A percentile compares a stretch with the other conserved stretches of the same genome.
These are phyloP conservation scores for Corniculantispora saksenae DNA, from an alignment of 2,329 filamentous ascomycete species.

Conservation along the genomic window DNA sequence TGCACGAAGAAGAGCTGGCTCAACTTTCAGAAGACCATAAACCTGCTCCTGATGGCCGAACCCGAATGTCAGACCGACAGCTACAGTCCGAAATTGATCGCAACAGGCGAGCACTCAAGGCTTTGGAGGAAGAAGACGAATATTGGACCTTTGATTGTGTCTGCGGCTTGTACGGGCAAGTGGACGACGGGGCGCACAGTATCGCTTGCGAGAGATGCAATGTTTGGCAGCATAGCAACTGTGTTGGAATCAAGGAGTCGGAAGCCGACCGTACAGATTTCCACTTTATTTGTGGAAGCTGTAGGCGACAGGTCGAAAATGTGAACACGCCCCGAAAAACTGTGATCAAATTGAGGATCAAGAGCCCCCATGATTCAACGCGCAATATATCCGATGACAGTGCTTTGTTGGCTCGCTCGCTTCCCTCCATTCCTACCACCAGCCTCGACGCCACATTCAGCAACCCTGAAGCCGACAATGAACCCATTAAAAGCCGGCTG, in stretches of 20 bases:
- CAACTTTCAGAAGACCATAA: conserved; percentile 76
- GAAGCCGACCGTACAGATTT: conserved; percentile 86
- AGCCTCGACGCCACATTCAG: neutral
- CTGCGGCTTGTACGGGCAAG: conserved; percentile 86
- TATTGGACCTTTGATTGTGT: conserved; percentile 95
- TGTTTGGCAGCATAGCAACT: conserved; percentile 96
- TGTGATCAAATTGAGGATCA: conserved; percentile 55
- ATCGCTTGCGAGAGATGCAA: conserved; percentile 92
- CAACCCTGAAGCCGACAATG: neutral
- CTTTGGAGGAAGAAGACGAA: conserved; percentile 72
- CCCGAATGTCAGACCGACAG: conserved; percentile 73
- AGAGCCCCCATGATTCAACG: conserved; percentile 22
- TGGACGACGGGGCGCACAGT: conserved; percentile 92
- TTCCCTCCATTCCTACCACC: neutral
- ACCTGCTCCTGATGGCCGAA: conserved; percentile 54
- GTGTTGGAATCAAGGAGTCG: conserved; percentile 74
- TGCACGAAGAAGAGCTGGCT: conserved; percentile 81
- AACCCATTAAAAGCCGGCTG: neutral
- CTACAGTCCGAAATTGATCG: conserved; percentile 81
- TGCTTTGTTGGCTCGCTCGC: neutral
- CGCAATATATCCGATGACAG: neutral
- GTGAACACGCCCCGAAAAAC: conserved; percentile 59
- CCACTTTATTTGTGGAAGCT: conserved; percentile 80
- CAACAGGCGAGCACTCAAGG: conserved; percentile 73
- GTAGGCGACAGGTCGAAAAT: conserved; percentile 67